Evolutionary conservation across 192 early-diverging fungal genomes (phyloP), one percentile per base, ranked within the genome.

Genomic region (Helicostylum pulchrum): DNA sequence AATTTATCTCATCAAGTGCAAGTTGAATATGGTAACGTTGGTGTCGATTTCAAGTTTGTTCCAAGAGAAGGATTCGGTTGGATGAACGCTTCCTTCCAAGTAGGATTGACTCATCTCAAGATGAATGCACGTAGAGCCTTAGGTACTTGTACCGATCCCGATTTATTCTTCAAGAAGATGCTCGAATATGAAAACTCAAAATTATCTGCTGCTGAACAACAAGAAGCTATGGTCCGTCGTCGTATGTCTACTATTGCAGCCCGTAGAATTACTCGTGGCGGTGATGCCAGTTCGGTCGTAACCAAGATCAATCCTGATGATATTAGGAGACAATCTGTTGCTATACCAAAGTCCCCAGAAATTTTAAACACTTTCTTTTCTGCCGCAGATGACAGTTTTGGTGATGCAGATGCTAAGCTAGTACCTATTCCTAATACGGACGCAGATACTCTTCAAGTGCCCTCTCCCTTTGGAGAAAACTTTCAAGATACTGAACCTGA

Each of bases 21-120:
- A 53, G 95, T 98, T 8, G 97, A 99, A 78, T 98, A 98, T 62
- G 96, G 96, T 32, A 96, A 96, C 61, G 94, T 98, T 0, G 97
- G 97, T 3, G 75, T 84, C 0, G 95, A 97, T 68, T 98, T 98
- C 80, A 90, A 94, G 71, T 92, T 83, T 77, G 89, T 97, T 12
- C 89, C 93, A 0, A 82, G 92, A 2, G 97, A 99, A 80, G 97
- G 97, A 10, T 99, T 99, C 73, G 97, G 97, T 19, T 99, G 95
- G 97, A 99, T 97, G 97, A 99, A 97, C 66, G 89, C 95, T 15
- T 87, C 84, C n/a, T 89, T 88, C 67, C 89, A 94, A 79, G 83
- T 95, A 7, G 95, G 95, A 8, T 71, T 95, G n/a, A 82, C 77
- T 2, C 89, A 90, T 51, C 72, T 97, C 54, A 88, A 83, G 11